Evolutionary conservation across 2,329 filamentous ascomycete species (phyloP).

Genomic region (Apiospora pterosperma): DNA sequence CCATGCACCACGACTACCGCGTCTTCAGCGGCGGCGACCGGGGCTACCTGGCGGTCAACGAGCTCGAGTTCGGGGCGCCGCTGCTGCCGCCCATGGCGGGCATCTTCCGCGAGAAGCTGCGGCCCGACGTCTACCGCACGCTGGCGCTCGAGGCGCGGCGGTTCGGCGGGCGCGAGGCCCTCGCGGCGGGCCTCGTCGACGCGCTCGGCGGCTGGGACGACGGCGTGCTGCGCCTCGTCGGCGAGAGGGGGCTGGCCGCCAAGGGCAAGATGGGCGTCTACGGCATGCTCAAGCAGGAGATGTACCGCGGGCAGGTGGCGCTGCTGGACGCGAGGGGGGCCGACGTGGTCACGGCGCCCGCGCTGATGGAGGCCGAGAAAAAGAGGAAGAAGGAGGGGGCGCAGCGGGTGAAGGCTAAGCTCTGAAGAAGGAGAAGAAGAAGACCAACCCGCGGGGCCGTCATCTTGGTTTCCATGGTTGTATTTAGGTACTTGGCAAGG

Average conservation of each 20-base stretch:
- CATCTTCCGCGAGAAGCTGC: constrained; percentile 70
- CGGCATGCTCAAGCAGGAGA: constrained; percentile 68
- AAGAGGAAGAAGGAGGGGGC: constrained; percentile 44
- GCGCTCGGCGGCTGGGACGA: constrained; percentile 30
- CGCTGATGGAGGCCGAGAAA: constrained; percentile 47
- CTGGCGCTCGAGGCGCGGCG: constrained; percentile 72
- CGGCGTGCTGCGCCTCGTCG: constrained; percentile 52
- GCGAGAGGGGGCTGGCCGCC: constrained; percentile 53
- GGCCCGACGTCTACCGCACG: constrained; percentile 52
- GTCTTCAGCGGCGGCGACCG: constrained; percentile 62
- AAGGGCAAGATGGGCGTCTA: constrained; percentile 67
- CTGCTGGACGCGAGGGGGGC: constrained; percentile 45
- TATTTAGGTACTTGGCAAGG: too few relatives aligned
- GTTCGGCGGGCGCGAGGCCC: constrained; percentile 60
- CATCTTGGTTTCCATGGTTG: too few relatives aligned
- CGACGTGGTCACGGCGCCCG: constrained; percentile 13
- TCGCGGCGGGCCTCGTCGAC: constrained; percentile 67
- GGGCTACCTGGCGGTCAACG: constrained; percentile 79
- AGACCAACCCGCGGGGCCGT: too few relatives aligned
- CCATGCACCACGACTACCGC: constrained; percentile 81
- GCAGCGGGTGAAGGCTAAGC: constrained; percentile 37
- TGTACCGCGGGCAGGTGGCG: constrained; percentile 65
- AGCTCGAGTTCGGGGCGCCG: constrained; percentile 76
- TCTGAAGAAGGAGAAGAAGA: too few relatives aligned
- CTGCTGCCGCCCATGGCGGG: constrained; percentile 70